Evolutionary conservation across 2,329 filamentous ascomycete genomes (phyloP), one percentile per base, ranked within the genome.

Genomic region (Calonectria pseudoreteaudii): DNA sequence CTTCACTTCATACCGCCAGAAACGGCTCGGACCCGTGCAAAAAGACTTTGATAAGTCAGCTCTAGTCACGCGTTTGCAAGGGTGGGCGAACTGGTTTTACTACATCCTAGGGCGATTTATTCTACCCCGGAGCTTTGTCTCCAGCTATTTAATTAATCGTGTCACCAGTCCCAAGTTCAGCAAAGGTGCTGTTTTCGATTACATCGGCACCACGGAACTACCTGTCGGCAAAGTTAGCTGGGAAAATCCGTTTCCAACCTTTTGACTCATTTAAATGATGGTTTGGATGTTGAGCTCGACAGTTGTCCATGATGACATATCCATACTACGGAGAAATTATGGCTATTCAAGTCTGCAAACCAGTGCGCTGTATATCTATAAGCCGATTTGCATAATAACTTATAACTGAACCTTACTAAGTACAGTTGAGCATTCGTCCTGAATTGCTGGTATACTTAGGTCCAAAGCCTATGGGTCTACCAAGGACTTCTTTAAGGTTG

Each of bases 1-100:
- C 7, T 81, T 80, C n/a, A 26, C 74, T 26, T 66, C 31, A 8
- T 81, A 82, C 31, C 76, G 72, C 3, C 47, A 71, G 5, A 66
- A 78, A 16, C 74, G 80, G n/a, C 26, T 28, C 30, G 73, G 72
- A 11, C 18, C 31, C 7, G 49, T 80, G 2, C 58, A 71, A 34
- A 72, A 64, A 16, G 78, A 80, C 18, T 72, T 70, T 28, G 71
- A 69, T 0, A 56, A 68, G 36, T 79, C 77, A 18, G 76, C 74
- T 4, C 58, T 60, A 8, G 34, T 73, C 1, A 81, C 80, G 2
- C 72, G 81, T 14, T 30, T 81, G 23, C 80, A 82, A n/a, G 74
- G 78, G 1, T 82, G 81, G 81, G 79, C 76, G 4, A 81, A 76
- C 49, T 71, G 69, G 28, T 30, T 72, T 10, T 80, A 81, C 44